A percentile compares a stretch with the other conserved stretches of the same genome.
Evolutionary conservation across 2,329 filamentous ascomycete species (phyloP).

Genomic region (Paramyrothecium sp.): DNA sequence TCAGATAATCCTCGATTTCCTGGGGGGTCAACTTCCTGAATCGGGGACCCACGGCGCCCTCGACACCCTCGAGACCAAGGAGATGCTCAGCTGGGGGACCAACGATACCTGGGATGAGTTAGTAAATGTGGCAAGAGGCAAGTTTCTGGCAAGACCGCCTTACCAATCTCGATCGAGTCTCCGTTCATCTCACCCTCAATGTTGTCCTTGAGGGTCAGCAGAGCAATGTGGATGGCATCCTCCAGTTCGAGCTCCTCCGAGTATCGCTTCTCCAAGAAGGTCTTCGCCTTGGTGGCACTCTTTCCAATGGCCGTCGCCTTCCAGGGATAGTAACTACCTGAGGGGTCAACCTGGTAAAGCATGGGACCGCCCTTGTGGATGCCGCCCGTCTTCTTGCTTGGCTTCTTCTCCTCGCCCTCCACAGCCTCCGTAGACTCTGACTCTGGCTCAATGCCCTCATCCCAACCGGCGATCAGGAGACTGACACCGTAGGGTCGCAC

Average conservation of each 20-base stretch:
- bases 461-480: conserved; percentile 94
- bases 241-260: conserved; percentile 95
- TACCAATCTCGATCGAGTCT: conserved; percentile 96
- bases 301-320: conserved; percentile 99
- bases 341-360: conserved; percentile 98
- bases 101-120: conserved; percentile 70
- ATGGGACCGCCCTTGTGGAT: conserved; percentile 95
- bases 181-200: conserved; percentile 99
- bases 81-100: conserved; percentile 92
- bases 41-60: conserved; percentile 78
- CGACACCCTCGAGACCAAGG: conserved; percentile 85
- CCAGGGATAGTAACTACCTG: conserved; percentile 98
- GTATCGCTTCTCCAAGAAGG: conserved; percentile 98
- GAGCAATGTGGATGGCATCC: conserved; percentile 96
- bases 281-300: conserved; percentile 97
- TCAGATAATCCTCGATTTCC: conserved; percentile 99
- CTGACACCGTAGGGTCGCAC: conserved; percentile 96
- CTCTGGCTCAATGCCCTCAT: conserved; percentile 92
- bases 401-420: conserved; percentile 70
- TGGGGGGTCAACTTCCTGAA: conserved; percentile 95
- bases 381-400: conserved; percentile 84
- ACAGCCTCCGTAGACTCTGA: conserved; percentile 57
- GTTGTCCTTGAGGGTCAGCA: conserved; percentile 96
- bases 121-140: conserved; percentile 15
- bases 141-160: conserved; percentile 23